Base-by-base conservation (phyloP, 108 stramenopile genomes). In the Nitzschia sp. region DNA sequence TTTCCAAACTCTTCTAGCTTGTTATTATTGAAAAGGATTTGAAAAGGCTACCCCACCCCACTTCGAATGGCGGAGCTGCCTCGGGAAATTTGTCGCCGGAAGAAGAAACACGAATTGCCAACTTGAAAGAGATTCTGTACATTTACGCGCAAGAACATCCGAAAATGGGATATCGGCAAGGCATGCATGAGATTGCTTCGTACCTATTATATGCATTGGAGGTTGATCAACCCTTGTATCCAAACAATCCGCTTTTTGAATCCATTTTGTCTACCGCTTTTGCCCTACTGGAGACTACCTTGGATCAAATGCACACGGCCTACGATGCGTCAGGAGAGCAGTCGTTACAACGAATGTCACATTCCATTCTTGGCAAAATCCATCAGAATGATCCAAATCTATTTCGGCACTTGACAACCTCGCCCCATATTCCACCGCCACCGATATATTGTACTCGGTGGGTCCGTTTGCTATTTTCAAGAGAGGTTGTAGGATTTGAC, bases 21-120 rank as follows among this genome's bases (percentile, higher is more conserved):
- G 69, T 78, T 54, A 85, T 94, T 30, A 92, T 94, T 63, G 84
- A 91, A 49, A 94, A 94, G 73, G 93, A 94, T 76, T 74, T 94
- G 67, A 77, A 89, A 66, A 85, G 93, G 36, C 74, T 94, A 27
- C 89, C 89, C 0, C 70, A 76, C 49, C 82, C 82, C 31, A 59
- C 69, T 85, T 68, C 83, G 71, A 64, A 73, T 73, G 6, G 85
- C 85, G 86, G 80, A 71, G 35, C 65, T 82, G 62, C 86, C 72
- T 72, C 46, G 79, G 86, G 82, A 76, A 68, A 35, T 19, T 35
- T 54, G 0, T 48, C 74, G 9, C 74, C 74, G 23, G 65, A 67
- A 28, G 38, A 62, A 27, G 69, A 70, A 2, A 28, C 69, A 6
- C 62, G 76, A 48, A 70, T 77, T n/a, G 38, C 62, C 23, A 31